A percentile compares a stretch with the other conserved stretches of the same genome.
Evolutionary conservation across 2,329 filamentous ascomycete species (phyloP).

Genomic region (Alternaria triticimaculans): DNA sequence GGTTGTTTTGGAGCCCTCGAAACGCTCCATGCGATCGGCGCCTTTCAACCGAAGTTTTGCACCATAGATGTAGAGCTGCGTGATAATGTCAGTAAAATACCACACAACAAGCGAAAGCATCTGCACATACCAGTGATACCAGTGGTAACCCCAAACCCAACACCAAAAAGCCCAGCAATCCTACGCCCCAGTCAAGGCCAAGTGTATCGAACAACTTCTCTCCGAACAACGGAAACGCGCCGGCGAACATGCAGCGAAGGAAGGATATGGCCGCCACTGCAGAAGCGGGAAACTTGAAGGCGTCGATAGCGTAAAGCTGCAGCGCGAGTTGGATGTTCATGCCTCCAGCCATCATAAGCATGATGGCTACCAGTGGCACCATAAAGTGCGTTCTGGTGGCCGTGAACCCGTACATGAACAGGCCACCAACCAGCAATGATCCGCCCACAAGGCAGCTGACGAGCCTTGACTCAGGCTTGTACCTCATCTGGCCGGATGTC

Average conservation of each 20-base stretch:
- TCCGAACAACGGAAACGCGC: slow-evolving; percentile 20
- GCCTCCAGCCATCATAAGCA: slow-evolving; percentile 9
- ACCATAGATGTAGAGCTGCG: not conserved
- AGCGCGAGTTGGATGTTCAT: slow-evolving; percentile 17
- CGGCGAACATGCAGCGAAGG: slow-evolving; percentile 16
- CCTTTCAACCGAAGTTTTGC: not conserved
- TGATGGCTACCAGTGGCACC: slow-evolving; percentile 13
- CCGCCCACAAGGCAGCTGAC: slow-evolving; percentile 13
- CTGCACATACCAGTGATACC: slow-evolving; percentile 10
- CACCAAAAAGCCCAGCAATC: slow-evolving; percentile 17
- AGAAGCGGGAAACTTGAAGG: slow-evolving; percentile 18
- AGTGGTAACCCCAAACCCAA: slow-evolving; percentile 18
- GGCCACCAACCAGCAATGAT: slow-evolving; percentile 7
- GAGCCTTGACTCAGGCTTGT: slow-evolving; percentile 16
- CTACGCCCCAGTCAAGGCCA: slow-evolving; percentile 22
- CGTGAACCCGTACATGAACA: slow-evolving; percentile 22
- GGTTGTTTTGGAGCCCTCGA: slow-evolving; percentile 8
- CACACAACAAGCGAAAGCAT: not conserved
- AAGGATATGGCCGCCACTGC: slow-evolving; percentile 19
- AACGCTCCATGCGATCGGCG: slow-evolving; percentile 8
- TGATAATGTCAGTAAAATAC: not conserved
- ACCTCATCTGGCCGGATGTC: slow-evolving; percentile 5
- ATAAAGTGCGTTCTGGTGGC: slow-evolving; percentile 16
- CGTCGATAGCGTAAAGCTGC: slow-evolving; percentile 17
- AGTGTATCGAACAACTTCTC: slow-evolving; percentile 12